Evolutionary conservation across 176 grass and related monocot species (phyloP).

Genomic region (Leersia perrieri): DNA sequence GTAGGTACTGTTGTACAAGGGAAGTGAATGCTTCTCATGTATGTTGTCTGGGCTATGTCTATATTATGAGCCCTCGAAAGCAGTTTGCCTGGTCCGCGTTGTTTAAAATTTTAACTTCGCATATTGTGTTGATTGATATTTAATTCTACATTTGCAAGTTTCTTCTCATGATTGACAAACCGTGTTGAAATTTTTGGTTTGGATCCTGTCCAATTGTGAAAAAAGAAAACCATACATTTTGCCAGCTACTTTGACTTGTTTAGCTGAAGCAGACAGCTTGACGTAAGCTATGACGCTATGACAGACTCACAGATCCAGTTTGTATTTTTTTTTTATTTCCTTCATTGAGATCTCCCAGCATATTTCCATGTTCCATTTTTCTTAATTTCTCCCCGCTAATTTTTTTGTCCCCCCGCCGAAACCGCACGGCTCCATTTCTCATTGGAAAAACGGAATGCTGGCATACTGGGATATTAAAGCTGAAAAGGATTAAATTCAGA

Average conservation of each 20-base stretch:
- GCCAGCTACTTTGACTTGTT: conserved; percentile 1
- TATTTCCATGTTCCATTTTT: neutral
- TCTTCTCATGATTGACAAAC: neutral
- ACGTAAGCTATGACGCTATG: conserved; percentile 27
- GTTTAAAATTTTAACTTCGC: neutral
- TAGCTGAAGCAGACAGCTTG: conserved; percentile 21
- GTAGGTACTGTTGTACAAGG: conserved; percentile 34
- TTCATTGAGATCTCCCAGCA: neutral
- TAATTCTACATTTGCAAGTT: neutral
- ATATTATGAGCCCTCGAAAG: conserved; percentile 38
- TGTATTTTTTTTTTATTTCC: neutral
- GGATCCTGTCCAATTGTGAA: neutral
- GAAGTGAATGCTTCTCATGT: conserved; percentile 26
- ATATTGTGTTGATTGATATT: conserved; percentile 47
- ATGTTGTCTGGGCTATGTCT: conserved; percentile 34
- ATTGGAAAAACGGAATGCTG: neutral
- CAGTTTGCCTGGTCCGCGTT: neutral
- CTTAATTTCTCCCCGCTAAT: no score
- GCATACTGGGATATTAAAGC: neutral
- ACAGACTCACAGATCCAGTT: neutral
- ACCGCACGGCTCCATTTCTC: neutral
- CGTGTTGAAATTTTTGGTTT: neutral
- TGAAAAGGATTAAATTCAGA: neutral
- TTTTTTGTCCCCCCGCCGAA: no score
- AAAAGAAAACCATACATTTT: neutral